Base-by-base conservation (phyloP, 768 basidiomycete genomes). In the Mycena sanguinolenta region DNA sequence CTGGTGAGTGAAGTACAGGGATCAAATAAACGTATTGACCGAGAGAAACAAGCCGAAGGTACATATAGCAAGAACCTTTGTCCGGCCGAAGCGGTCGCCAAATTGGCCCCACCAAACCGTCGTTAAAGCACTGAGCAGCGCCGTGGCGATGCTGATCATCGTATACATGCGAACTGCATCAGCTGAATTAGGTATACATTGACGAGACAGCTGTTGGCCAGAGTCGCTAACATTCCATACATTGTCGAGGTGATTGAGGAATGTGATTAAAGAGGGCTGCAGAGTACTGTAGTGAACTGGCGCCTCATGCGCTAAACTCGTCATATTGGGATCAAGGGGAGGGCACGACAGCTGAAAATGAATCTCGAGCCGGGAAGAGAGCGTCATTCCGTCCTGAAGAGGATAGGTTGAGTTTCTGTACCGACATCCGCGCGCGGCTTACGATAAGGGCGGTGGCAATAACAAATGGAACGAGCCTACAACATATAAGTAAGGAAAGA, bases 21-120 rank as follows among this genome's bases (percentile, higher is more conserved):
- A 65, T 55, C 63, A 32, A 34, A 49, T 58, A 39, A n/a, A 17
- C 3, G 67, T 14, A 54, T 65, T 59, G 32, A 21, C 84, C 80
- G 84, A 82, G 63, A 81, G 76, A 74, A 85, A 80, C 21, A 83
- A 66, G n/a, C 96, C 95, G 30, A 92, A 77, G 0, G 92, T 89
- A 12, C 91, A 82, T 30, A 91, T 83, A 8, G 93, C 91, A 65
- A 97, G 88, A 27, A 97, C 61, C 69, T 85, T 88, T 3, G 91
- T 95, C 54, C 96, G 85, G 17, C 96, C 96, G 72, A 91, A 81
- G 25, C 89, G 84, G 77, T 97, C 95, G 32, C 94, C 90, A 62
- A 92, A 92, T 65, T 89, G 89, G 32, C 95, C 94, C 96, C 96
- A 98, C 89, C 91, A 95, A 3, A 92, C 93, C 0, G 95, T 94